phyloP scores from a whole-genome alignment of 2,329 filamentous ascomycete genomes.

The Diaporthe ilicicola region DNA sequence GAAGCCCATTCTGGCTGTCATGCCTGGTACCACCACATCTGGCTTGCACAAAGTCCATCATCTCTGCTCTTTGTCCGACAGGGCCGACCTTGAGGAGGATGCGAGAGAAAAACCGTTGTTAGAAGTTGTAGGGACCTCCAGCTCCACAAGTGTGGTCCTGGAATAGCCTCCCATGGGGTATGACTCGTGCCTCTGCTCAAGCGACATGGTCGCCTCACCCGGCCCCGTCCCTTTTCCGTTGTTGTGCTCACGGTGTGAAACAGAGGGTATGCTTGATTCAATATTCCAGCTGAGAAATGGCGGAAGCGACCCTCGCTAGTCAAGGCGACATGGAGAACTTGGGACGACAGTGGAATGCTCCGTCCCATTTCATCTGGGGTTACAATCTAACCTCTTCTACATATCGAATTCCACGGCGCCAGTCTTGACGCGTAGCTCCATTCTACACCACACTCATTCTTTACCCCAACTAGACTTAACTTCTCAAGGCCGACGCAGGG shows the following conservation, averaged over 20 bases:
- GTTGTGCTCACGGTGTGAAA: slow-evolving; percentile 18
- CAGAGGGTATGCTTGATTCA: slow-evolving; percentile 20
- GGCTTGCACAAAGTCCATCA: neutral
- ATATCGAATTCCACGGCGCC: neutral
- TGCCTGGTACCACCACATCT: neutral
- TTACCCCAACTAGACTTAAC: neutral
- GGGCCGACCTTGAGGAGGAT: neutral
- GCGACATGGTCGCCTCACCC: slow-evolving; percentile 18
- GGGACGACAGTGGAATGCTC: slow-evolving; percentile 7
- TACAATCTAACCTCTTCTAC: slow-evolving; percentile 3
- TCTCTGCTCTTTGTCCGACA: neutral
- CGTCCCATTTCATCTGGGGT: slow-evolving; percentile 3
- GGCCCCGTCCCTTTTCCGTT: neutral
- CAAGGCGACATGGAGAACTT: slow-evolving; percentile 8
- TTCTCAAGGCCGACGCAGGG: slow-evolving; percentile 22
- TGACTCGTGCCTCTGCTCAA: slow-evolving; percentile 19
- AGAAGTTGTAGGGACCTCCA: slow-evolving; percentile 1
- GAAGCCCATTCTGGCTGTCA: neutral
- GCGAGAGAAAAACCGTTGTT: neutral
- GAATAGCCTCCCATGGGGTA: slow-evolving; percentile 16
- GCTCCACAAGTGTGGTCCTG: slow-evolving; percentile 23
- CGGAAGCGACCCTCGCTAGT: slow-evolving; percentile 13
- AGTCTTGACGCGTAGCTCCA: neutral
- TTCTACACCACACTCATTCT: neutral
- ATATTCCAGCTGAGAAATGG: slow-evolving; percentile 6